phyloP scores from a whole-genome alignment of 371 early-diverging fungal genomes.

The Mortierella sp. region DNA sequence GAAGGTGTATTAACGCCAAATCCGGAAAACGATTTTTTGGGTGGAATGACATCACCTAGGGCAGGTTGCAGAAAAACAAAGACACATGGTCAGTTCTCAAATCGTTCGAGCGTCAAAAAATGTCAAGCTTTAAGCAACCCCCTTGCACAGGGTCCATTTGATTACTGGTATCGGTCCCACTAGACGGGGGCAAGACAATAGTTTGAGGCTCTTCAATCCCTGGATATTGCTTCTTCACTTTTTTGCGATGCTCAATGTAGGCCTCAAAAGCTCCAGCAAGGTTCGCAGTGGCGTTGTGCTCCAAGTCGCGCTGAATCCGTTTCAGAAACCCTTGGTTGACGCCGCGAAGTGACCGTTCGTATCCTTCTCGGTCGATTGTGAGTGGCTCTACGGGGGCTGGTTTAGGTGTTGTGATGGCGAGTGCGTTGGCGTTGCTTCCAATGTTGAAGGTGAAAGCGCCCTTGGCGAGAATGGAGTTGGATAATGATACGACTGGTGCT shows the following conservation, averaged over 20 bases:
- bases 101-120: not conserved
- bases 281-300: constrained; percentile 35
- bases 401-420: constrained; percentile 1
- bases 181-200: constrained; percentile 1
- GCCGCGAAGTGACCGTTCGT: constrained; percentile 26
- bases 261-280: constrained; percentile 32
- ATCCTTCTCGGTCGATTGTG: constrained; percentile 27
- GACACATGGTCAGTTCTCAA: not conserved
- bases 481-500: not conserved
- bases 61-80: not conserved
- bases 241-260: constrained; percentile 29
- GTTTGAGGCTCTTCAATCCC: constrained; percentile 27
- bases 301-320: constrained; percentile 34
- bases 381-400: not conserved
- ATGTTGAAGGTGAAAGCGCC: constrained; percentile 41
- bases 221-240: constrained; percentile 9
- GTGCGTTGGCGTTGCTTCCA: constrained; percentile 32
- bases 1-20: constrained; percentile 4
- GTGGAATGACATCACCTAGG: constrained; percentile 5
- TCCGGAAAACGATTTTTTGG: constrained; percentile 12
- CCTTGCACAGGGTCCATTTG: no score
- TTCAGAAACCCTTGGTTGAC: constrained; percentile 40
- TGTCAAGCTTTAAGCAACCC: not conserved
- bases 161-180: not conserved
- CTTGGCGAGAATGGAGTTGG: constrained; percentile 17